phyloP scores from a whole-genome alignment of 1,139 yeast species.

The Pichia sp. region DNA sequence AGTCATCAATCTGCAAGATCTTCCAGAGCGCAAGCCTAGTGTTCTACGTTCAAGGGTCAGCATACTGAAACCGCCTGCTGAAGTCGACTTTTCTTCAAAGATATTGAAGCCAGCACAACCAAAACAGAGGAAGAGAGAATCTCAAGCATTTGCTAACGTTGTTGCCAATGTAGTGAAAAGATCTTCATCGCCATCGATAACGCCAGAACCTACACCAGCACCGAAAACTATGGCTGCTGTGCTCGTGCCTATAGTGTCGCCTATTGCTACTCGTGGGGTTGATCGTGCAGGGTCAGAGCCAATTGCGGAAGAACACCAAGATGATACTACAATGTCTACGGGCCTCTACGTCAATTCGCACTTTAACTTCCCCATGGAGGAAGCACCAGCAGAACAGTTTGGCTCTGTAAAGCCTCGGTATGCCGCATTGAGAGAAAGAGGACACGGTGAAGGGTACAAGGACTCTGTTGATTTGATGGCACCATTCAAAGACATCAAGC shows the following conservation, averaged over 20 bases:
- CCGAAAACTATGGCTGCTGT: no score
- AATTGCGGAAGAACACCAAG: neutral
- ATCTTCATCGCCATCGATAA: no score
- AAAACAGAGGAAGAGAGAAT: constrained; percentile 1
- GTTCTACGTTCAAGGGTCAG: constrained; percentile 3
- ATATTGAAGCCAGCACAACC: constrained; percentile 10
- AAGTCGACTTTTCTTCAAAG: constrained; percentile 1
- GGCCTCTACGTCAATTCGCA: constrained; percentile 21
- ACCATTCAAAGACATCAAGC: neutral
- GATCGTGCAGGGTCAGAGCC: no score
- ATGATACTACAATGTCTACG: constrained; percentile 13
- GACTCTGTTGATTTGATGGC: constrained; percentile 14
- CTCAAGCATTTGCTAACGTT: constrained; percentile 4
- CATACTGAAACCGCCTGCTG: neutral
- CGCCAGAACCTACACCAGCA: no score
- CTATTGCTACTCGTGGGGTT: no score
- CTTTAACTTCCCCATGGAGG: constrained; percentile 21
- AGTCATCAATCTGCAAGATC: neutral
- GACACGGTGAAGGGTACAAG: constrained; percentile 7
- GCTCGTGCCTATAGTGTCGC: no score
- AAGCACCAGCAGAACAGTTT: neutral
- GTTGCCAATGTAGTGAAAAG: neutral
- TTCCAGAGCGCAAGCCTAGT: constrained; percentile 6
- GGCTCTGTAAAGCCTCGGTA: constrained; percentile 2
- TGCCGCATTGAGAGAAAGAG: constrained; percentile 6